Percentiles rank a stretch among this genome's conserved stretches.
These are phyloP conservation scores for Cladobotryum mycophilum DNA, from an alignment of 2,329 filamentous ascomycete genomes.

Conservation along the genomic window DNA sequence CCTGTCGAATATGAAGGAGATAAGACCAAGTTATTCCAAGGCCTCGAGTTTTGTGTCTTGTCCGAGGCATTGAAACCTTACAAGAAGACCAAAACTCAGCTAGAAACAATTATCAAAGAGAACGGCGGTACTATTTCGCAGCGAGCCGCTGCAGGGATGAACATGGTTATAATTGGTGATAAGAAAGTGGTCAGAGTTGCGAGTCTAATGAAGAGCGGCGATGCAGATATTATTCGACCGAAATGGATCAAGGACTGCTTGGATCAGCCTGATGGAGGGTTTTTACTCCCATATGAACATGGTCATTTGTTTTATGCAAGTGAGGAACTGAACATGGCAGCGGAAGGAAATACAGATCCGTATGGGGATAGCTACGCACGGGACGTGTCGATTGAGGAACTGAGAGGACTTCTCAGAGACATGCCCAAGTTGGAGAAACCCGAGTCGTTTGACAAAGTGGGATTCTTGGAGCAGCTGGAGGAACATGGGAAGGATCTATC, in stretches of 20 bases:
- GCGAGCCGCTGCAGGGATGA: slow-evolving; percentile 53
- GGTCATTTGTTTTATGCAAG: slow-evolving; percentile 67
- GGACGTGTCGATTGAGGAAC: slow-evolving; percentile 58
- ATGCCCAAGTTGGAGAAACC: slow-evolving; percentile 45
- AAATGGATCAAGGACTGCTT: slow-evolving; percentile 82
- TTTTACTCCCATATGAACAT: slow-evolving; percentile 57
- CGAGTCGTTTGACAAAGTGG: slow-evolving; percentile 35
- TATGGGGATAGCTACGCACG: slow-evolving; percentile 80
- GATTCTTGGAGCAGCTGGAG: slow-evolving; percentile 50
- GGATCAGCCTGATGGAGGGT: slow-evolving; percentile 46
- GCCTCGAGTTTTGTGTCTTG: slow-evolving; percentile 75
- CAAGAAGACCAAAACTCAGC: slow-evolving; percentile 69
- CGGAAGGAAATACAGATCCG: slow-evolving; percentile 61
- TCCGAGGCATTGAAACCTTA: slow-evolving; percentile 64
- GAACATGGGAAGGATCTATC: slow-evolving; percentile 49
- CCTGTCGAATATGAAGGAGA: slow-evolving; percentile 46
- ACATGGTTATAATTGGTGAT: slow-evolving; percentile 71
- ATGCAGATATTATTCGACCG: slow-evolving; percentile 67
- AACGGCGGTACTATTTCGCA: slow-evolving; percentile 79
- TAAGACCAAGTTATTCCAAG: slow-evolving; percentile 62
- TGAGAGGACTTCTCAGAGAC: slow-evolving; percentile 43
- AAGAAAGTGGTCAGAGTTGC: slow-evolving; percentile 76
- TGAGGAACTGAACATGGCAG: slow-evolving; percentile 46
- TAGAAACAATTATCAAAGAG: slow-evolving; percentile 75
- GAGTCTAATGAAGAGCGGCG: slow-evolving; percentile 67